Evolutionary conservation across 805 yeast species (phyloP), one percentile per base, ranked within the genome.

Genomic region (Metschnikowia vanudenii): DNA sequence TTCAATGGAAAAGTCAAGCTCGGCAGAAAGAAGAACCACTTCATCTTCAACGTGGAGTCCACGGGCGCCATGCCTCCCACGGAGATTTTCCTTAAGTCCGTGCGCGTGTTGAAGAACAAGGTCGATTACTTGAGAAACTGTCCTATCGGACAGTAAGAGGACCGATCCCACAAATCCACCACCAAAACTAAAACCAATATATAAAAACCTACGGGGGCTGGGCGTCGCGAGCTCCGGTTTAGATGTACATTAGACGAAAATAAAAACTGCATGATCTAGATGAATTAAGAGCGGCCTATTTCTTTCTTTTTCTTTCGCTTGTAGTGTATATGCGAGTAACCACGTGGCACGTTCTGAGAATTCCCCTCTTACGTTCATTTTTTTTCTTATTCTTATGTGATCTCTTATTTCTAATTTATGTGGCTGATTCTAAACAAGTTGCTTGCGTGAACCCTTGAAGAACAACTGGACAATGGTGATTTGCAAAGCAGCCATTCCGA

Each of bases 21-120:
- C 45, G 99, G 98, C 37, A 82, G 99, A 68, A 78, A 78, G 56
- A 84, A 96, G 67, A 94, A 87, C 64, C 96, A 94, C 60, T 94
- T 94, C 66, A 88, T 94, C 43, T 94, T 89, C 74, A 88, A 90
- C 59, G 90, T 94, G 39, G 99, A 94, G 69, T 83, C 92, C 46
- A 84, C 96, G 2, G 98, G 99, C 33, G 96, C 97, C 35, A 91
- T 94, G 96, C 75, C 89, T 13, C 97, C 99, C 18, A 96, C 88
- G 59, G 98, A 92, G 71, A 89, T 94, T 45, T 94, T 94, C 69
- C 82, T 89, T 71, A 94, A 92, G 67, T 82, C 92, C 50, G 86
- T 94, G 41, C 79, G 92, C 64, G 83, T 90, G 45, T 76, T 94
- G 64, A 87, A 82, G 68, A 84, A 85, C 62, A 94, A 94, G 72